These are phyloP conservation scores for Globisporangium spinosum DNA, from an alignment of 352 stramenopile species.

Conservation along the genomic window DNA sequence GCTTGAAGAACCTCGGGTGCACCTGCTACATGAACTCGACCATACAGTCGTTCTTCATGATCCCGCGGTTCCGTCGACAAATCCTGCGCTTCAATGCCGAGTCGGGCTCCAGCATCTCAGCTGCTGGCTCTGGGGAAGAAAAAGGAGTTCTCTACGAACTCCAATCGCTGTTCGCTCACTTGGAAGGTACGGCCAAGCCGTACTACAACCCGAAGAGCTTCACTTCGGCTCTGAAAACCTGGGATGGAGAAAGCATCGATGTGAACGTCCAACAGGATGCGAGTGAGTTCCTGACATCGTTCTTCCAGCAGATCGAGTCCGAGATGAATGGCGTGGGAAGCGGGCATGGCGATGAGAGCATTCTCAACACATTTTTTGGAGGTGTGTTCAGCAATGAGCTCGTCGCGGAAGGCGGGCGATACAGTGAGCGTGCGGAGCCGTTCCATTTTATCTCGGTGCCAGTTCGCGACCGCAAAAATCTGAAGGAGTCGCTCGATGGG, in stretches of 20 bases:
- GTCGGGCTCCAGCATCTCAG: conserved; percentile 7
- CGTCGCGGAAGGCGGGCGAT: conserved; percentile 79
- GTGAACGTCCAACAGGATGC: conserved; percentile 92
- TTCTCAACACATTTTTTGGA: conserved; percentile 86
- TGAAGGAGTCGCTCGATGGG: conserved; percentile 81
- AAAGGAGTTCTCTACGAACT: conserved; percentile 78
- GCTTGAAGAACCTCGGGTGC: conserved; percentile 93
- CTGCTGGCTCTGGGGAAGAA: conserved; percentile 21
- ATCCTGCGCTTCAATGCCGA: conserved; percentile 66
- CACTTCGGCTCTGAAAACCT: conserved; percentile 81
- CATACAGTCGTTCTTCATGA: conserved; percentile 95
- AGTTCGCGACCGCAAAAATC: conserved; percentile 82
- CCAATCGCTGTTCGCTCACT: conserved; percentile 88
- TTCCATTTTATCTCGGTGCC: conserved; percentile 91
- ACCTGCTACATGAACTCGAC: conserved; percentile 96
- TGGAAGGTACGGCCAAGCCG: conserved; percentile 81
- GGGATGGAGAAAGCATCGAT: conserved; percentile 85
- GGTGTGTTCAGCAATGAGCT: conserved; percentile 92
- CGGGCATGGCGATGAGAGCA: conserved; percentile 61
- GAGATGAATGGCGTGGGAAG: conserved; percentile 80
- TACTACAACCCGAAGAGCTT: conserved; percentile 85
- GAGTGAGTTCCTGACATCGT: conserved; percentile 91
- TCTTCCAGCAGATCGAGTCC: conserved; percentile 91
- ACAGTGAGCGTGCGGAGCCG: conserved; percentile 86
- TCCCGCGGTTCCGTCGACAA: conserved; percentile 84